phyloP scores from a whole-genome alignment of 441 rosid genomes.

The Erysimum cheiri region DNA sequence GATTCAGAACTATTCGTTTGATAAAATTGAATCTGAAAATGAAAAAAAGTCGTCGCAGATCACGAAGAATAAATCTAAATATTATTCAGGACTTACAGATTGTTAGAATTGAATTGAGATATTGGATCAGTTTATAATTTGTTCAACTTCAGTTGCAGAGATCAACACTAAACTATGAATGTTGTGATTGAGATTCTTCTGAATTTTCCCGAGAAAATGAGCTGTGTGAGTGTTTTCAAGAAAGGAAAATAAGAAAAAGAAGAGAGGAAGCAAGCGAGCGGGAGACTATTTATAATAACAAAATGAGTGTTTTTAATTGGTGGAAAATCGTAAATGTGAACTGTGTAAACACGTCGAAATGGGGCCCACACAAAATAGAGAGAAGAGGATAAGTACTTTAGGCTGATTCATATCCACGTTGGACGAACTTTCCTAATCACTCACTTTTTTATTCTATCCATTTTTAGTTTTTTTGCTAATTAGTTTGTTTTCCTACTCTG shows the following conservation, averaged over 20 bases:
- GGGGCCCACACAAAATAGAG: slow-evolving; percentile 24
- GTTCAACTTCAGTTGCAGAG: slow-evolving; percentile 30
- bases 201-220: not conserved
- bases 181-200: not conserved
- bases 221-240: not conserved
- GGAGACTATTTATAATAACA: slow-evolving; percentile 10
- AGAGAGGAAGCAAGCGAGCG: slow-evolving; percentile 23
- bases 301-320: not conserved
- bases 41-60: not conserved
- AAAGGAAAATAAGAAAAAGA: not conserved
- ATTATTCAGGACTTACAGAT: slow-evolving; percentile 16
- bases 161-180: not conserved
- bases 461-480: not conserved
- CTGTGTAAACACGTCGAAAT: slow-evolving; percentile 39
- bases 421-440: slow-evolving; percentile 36
- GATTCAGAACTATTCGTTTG: slow-evolving; percentile 19
- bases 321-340: slow-evolving; percentile 36
- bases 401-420: slow-evolving; percentile 43
- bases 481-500: not conserved
- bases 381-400: slow-evolving; percentile 19
- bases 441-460: slow-evolving; percentile 24
- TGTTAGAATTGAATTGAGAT: slow-evolving; percentile 4
- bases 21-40: not conserved
- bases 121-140: slow-evolving; percentile 23
- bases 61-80: too few relatives aligned